Evolutionary conservation across 352 stramenopile species (phyloP).

Genomic region (Hyaloperonospora brassicae): DNA sequence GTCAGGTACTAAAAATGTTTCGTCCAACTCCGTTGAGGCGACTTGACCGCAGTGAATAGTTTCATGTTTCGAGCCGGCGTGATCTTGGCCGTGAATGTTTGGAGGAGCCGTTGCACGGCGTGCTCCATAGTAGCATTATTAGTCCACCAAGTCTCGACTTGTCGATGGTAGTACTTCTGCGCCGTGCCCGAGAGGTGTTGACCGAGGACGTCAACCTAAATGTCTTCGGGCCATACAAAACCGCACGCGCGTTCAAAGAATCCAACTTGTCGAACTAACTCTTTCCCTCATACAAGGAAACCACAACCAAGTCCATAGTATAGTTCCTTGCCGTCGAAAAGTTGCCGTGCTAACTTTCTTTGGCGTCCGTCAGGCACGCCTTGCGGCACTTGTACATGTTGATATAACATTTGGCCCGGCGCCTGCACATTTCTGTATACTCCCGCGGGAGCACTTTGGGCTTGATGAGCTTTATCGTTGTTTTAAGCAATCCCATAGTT

Average conservation of each 20-base stretch:
- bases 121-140: neutral
- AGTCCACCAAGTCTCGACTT: neutral
- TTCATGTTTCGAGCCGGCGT: no score
- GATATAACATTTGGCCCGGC: neutral
- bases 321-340: no score
- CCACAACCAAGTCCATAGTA: no score
- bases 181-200: neutral
- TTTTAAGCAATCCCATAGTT: no score
- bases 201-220: neutral
- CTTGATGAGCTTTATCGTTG: neutral
- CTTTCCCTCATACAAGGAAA: neutral
- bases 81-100: no score
- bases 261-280: neutral
- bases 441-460: neutral
- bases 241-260: neutral
- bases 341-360: neutral
- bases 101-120: no score
- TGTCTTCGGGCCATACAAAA: neutral
- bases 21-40: no score
- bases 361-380: neutral
- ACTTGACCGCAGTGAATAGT: no score
- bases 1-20: no score
- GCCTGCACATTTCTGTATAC: neutral
- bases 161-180: neutral
- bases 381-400: neutral